A percentile compares a stretch with the other conserved stretches of the same genome.
Conservation (phyloP, 768 basidiomycete species). For the Mycena rebaudengoi region DNA sequence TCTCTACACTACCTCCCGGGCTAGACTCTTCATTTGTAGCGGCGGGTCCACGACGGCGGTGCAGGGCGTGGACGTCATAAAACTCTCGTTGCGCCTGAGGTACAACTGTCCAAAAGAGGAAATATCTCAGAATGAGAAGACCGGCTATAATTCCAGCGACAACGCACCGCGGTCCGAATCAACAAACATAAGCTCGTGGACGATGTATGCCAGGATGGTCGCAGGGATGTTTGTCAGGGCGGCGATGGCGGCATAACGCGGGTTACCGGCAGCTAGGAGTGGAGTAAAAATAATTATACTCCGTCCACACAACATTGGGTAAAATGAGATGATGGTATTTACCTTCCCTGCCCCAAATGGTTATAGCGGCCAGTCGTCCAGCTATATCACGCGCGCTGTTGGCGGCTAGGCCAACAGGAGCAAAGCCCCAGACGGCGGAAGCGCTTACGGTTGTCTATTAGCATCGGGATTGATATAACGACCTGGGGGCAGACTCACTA, state of each 20-base stretch:
- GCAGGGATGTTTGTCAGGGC: slow-evolving; percentile 75
- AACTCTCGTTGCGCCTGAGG: slow-evolving; percentile 21
- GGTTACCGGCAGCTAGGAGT: slow-evolving; percentile 25
- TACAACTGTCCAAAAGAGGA: slow-evolving; percentile 3
- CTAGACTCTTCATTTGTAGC: neutral
- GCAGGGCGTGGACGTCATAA: slow-evolving; percentile 24
- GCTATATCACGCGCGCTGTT: slow-evolving; percentile 78
- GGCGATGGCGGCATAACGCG: slow-evolving; percentile 66
- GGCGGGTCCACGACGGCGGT: slow-evolving; percentile 15
- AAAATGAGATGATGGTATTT: slow-evolving; percentile 11
- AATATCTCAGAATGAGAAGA: too few relatives aligned
- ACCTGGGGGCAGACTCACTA: slow-evolving; percentile 59
- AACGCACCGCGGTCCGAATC: slow-evolving; percentile 69
- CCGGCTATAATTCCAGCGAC: too few relatives aligned
- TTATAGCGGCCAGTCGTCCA: slow-evolving; percentile 65
- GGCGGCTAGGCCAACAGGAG: slow-evolving; percentile 60
- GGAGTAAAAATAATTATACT: too few relatives aligned
- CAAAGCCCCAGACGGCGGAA: slow-evolving; percentile 68
- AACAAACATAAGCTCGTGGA: slow-evolving; percentile 66
- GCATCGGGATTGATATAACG: neutral
- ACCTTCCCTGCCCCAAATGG: slow-evolving; percentile 65
- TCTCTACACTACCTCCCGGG: neutral
- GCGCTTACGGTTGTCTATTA: slow-evolving; percentile 46
- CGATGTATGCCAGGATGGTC: slow-evolving; percentile 57
- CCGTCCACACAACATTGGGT: too few relatives aligned